A percentile compares a stretch with the other conserved stretches of the same genome.
Conservation (phyloP, 2,329 filamentous ascomycete species). For the Aspergillus quadrilineatus region DNA sequence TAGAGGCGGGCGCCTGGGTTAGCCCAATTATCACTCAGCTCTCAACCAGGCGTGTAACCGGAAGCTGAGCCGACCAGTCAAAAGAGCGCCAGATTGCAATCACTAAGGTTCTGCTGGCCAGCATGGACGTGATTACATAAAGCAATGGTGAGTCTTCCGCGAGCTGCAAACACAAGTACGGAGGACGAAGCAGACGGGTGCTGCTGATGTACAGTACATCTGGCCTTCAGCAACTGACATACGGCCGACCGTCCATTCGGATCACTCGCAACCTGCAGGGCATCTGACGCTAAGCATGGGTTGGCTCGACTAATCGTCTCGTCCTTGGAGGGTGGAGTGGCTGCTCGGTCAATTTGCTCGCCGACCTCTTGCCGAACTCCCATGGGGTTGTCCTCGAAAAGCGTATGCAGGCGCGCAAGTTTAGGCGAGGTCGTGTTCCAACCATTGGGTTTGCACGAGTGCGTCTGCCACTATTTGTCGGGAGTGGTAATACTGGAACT, state of each 20-base stretch:
- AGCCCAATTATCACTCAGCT: not conserved
- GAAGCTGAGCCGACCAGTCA: not conserved
- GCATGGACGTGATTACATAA: conserved; percentile 4
- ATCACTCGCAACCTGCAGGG: conserved; percentile 8
- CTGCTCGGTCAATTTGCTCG: not conserved
- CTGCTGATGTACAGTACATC: not conserved
- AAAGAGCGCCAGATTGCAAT: not conserved
- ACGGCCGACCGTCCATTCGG: conserved; percentile 5
- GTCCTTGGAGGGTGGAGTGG: not conserved
- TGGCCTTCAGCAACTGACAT: not conserved
- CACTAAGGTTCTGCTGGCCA: not conserved
- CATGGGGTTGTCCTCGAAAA: not conserved
- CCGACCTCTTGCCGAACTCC: not conserved
- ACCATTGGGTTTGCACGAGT: not conserved
- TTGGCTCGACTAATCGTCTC: not conserved
- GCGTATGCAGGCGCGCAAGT: not conserved
- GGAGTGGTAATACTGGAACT: not conserved
- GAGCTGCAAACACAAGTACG: not conserved
- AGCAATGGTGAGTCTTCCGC: conserved; percentile 7
- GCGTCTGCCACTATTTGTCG: not conserved
- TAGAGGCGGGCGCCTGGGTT: not conserved
- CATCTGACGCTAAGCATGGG: conserved; percentile 1
- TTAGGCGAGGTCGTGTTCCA: not conserved
- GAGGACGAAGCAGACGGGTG: not conserved
- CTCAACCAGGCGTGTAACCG: not conserved